phyloP scores from a whole-genome alignment of 169 alveolate genomes.

The Cryptosporidium tyzzeri region DNA sequence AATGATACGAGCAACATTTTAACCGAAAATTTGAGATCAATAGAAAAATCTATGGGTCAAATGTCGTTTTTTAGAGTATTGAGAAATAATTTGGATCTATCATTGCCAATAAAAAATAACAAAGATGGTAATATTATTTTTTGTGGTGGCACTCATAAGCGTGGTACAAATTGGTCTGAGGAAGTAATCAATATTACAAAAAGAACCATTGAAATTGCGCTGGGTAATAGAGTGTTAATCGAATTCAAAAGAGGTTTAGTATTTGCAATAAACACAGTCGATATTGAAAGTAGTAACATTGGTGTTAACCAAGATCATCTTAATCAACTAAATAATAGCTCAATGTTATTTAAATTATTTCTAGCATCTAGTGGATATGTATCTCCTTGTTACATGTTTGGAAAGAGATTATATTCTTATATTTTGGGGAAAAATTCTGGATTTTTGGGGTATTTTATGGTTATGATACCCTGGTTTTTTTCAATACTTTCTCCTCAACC shows the following conservation, averaged over 20 bases:
- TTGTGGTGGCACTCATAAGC: constrained; percentile 66
- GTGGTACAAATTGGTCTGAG: constrained; percentile 52
- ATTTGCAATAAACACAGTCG: constrained; percentile 40
- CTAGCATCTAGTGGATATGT: constrained; percentile 66
- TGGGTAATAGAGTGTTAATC: constrained; percentile 22
- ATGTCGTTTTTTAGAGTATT: constrained; percentile 51
- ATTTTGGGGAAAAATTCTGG: constrained; percentile 62
- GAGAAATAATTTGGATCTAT: neutral
- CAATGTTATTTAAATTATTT: constrained; percentile 23
- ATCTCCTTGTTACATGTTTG: constrained; percentile 75
- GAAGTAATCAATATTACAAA: neutral
- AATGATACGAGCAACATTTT: neutral
- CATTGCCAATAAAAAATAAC: neutral
- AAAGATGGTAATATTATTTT: constrained; percentile 26
- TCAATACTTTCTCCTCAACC: constrained; percentile 66
- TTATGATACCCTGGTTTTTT: constrained; percentile 66
- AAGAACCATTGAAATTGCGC: neutral
- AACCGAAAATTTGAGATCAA: neutral
- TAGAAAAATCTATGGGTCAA: constrained; percentile 48
- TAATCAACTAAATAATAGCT: neutral
- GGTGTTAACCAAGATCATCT: neutral
- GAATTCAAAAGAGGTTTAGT: constrained; percentile 65
- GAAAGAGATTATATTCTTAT: constrained; percentile 68
- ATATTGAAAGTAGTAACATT: neutral
- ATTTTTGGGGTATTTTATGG: constrained; percentile 41